phyloP scores from a whole-genome alignment of 1,284 basidiomycete genomes.

The Vanrija sp. region DNA sequence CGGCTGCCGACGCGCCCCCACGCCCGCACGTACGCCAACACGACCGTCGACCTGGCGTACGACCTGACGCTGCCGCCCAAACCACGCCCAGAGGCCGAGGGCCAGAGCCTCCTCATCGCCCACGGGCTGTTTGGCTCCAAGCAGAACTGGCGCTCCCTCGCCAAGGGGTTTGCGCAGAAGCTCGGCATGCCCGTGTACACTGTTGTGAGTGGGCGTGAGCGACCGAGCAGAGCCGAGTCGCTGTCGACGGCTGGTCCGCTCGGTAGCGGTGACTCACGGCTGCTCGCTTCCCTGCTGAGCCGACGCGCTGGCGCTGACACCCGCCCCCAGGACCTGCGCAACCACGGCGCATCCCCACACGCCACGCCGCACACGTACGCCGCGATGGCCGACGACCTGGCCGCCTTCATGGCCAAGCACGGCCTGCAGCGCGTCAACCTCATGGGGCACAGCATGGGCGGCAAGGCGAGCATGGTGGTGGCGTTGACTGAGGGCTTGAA shows the following conservation, averaged over 20 bases:
- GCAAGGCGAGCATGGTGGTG: conserved; percentile 55
- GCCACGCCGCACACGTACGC: conserved; percentile 51
- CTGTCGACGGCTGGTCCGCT: background rate
- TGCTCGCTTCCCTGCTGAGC: background rate
- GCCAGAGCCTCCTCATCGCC: conserved; percentile 50
- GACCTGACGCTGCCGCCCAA: conserved; percentile 30
- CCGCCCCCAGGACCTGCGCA: conserved; percentile 52
- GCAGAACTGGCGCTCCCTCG: conserved; percentile 57
- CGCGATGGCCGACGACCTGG: conserved; percentile 51
- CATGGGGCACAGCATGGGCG: conserved; percentile 58
- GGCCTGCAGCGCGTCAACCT: conserved; percentile 50
- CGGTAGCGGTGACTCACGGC: background rate
- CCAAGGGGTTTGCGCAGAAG: conserved; percentile 51
- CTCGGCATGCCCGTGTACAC: conserved; percentile 54
- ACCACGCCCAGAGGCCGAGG: conserved; percentile 12
- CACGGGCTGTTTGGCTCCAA: conserved; percentile 57
- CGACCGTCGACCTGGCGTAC: conserved; percentile 41
- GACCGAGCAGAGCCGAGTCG: no score
- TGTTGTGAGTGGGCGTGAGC: conserved; percentile 41
- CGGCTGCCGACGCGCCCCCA: no score
- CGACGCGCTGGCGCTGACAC: background rate
- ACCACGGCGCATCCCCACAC: conserved; percentile 56
- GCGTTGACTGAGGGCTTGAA: conserved; percentile 50
- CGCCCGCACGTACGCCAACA: background rate
- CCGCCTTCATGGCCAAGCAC: conserved; percentile 48